Evolutionary conservation across 2,329 filamentous ascomycete species (phyloP), one percentile per base, ranked within the genome.

Genomic region (Xylaria sp.): DNA sequence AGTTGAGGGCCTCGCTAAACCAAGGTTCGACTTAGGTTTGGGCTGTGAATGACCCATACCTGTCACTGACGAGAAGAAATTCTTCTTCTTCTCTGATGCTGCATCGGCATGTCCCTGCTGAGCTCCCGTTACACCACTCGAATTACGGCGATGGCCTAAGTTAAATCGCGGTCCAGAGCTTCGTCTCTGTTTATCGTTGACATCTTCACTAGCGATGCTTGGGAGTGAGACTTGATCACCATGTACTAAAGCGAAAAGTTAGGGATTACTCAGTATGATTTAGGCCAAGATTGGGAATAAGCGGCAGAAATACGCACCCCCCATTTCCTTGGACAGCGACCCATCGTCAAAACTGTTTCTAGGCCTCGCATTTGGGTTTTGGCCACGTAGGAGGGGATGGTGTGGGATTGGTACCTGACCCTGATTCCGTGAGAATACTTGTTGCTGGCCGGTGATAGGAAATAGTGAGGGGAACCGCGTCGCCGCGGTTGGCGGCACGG

Each of bases 401-500:
- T 64, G 65, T 19, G 38, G 19, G 9, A 52, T 33, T 17, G 56
- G 47, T 13, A 49, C 38, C 44, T 54, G 63, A 27, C 38, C 54
- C 23, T 63, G 61, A 47, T 58, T 53, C 25, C 61, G 63, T 7
- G 63, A 59, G 11, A 43, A 59, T 31, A 66, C 60, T 8, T 67
- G 61, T 40, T 69, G 70, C 43, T 67, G 62, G 29, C 54, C 47
- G 15, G 59, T 53, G 7, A 70, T 66, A 44, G 74, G 74, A 65
- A 85, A 83, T 13, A 83, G 74, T n/a, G 76, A 74, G 3, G 82
- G 81, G 60, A 80, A 85, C 44, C 82, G 76, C 63, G 81, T 76
- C 8, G 83, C 79, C 4, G 83, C 81, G 3, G 81, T 82, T 5
- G 83, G 83, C 5, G 83, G 83, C 37, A 81, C 66, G 27, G 67